Conservation (phyloP, 2,329 filamentous ascomycete species). For the Stachybotrys chlorohalonatus region DNA sequence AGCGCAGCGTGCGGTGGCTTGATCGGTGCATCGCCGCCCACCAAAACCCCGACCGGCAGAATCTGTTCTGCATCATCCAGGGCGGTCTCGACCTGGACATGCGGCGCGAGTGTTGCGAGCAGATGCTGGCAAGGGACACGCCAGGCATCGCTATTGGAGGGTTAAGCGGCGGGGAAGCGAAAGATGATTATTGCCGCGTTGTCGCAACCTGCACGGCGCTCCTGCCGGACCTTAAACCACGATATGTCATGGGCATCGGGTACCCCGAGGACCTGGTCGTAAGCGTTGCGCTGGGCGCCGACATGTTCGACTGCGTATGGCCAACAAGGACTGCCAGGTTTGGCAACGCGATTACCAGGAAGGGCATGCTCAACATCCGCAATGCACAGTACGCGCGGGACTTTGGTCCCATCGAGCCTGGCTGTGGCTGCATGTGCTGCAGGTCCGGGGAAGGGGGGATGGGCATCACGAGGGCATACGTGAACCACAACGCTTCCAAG, state of each 20-base stretch:
- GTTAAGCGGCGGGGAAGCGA: conserved; percentile 88
- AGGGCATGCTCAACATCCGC: conserved; percentile 77
- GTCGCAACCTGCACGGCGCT: conserved; percentile 78
- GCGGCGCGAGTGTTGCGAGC: conserved; percentile 69
- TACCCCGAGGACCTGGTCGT: conserved; percentile 96
- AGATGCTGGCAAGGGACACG: conserved; percentile 86
- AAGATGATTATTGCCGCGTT: conserved; percentile 84
- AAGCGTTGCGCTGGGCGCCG: conserved; percentile 84
- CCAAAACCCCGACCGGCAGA: conserved; percentile 72
- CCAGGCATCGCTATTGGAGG: conserved; percentile 96
- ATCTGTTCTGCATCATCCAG: conserved; percentile 98
- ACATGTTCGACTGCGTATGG: conserved; percentile 99
- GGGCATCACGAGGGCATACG: conserved; percentile 77
- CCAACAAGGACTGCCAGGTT: conserved; percentile 93
- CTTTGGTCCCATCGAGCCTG: conserved; percentile 74
- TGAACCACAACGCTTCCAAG: conserved; percentile 86
- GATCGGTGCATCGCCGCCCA: conserved; percentile 92
- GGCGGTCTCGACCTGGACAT: conserved; percentile 85
- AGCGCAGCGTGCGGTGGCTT: conserved; percentile 88
- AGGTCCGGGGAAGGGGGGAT: conserved; percentile 59
- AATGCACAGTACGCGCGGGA: conserved; percentile 68
- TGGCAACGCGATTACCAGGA: conserved; percentile 80
- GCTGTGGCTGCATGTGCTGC: conserved; percentile 75
- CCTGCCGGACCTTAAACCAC: conserved; percentile 83
- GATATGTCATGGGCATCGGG: conserved; percentile 98